phyloP scores from a whole-genome alignment of 768 basidiomycete genomes.

The Daedalea quercina region DNA sequence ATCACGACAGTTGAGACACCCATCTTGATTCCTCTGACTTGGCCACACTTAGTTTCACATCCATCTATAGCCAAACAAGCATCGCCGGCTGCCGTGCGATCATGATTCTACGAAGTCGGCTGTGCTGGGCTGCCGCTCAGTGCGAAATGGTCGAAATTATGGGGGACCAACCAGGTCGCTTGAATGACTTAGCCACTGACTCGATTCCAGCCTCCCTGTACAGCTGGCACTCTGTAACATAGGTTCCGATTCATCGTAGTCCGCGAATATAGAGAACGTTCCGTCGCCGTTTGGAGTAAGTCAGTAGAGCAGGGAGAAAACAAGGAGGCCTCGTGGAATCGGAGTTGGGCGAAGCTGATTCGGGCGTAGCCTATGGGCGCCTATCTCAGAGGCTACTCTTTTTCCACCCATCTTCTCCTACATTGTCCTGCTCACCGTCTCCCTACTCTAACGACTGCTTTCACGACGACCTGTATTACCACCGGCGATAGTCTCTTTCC shows the following conservation, averaged over 20 bases:
- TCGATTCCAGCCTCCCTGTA: too few species aligned
- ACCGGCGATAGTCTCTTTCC: slow-evolving; percentile 6
- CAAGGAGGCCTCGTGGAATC: neutral
- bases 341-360: slow-evolving; percentile 1
- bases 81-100: neutral
- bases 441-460: slow-evolving; percentile 18
- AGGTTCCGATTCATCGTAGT: too few species aligned
- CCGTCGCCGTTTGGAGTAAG: too few species aligned
- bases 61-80: neutral
- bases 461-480: slow-evolving; percentile 17
- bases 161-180: too few species aligned
- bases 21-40: too few species aligned
- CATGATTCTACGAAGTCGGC: neutral
- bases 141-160: too few species aligned
- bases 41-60: neutral
- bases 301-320: too few species aligned
- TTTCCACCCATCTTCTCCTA: slow-evolving; percentile 10
- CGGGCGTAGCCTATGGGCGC: neutral
- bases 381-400: neutral
- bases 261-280: too few species aligned
- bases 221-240: too few species aligned
- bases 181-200: too few species aligned
- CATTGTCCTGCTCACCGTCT: neutral
- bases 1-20: too few species aligned
- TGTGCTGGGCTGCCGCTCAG: neutral